phyloP scores from a whole-genome alignment of 1,284 basidiomycete species.

The Leccinum ponderosum region DNA sequence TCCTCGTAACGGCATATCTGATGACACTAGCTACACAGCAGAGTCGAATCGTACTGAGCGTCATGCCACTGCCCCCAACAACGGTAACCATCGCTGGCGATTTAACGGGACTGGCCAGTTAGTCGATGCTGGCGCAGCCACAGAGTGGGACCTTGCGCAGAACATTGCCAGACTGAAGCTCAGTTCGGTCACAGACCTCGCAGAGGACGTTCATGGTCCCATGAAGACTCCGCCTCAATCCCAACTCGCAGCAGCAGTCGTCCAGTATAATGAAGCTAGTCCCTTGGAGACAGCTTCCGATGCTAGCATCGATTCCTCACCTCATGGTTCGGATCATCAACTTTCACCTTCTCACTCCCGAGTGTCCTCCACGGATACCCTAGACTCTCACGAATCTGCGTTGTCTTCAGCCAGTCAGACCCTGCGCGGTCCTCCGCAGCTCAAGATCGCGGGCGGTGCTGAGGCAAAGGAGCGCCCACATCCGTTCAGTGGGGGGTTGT shows the following conservation, averaged over 20 bases:
- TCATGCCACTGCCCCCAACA: constrained; percentile 32
- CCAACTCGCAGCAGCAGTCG: constrained; percentile 50
- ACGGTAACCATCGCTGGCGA: constrained; percentile 55
- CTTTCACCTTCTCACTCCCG: constrained; percentile 69
- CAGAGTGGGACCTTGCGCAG: constrained; percentile 70
- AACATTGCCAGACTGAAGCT: constrained; percentile 73
- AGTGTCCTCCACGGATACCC: constrained; percentile 74
- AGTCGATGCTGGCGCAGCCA: constrained; percentile 53
- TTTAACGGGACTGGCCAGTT: constrained; percentile 62
- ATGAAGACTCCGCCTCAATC: constrained; percentile 69
- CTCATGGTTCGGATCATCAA: constrained; percentile 61
- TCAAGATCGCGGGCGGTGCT: constrained; percentile 50
- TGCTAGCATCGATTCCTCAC: constrained; percentile 69
- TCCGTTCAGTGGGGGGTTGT: constrained; percentile 76
- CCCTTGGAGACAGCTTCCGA: constrained; percentile 71
- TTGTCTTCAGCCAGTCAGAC: constrained; percentile 53
- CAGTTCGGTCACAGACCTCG: constrained; percentile 49
- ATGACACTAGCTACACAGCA: constrained; percentile 17
- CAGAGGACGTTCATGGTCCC: constrained; percentile 49
- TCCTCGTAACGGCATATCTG: constrained; percentile 40
- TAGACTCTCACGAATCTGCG: constrained; percentile 57
- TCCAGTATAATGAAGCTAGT: constrained; percentile 63
- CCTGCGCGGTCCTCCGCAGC: constrained; percentile 50
- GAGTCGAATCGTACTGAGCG: constrained; percentile 32
- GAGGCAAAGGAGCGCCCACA: constrained; percentile 75